phyloP scores from a whole-genome alignment of 192 early-diverging fungal species.

The Kickxella alabastrina region DNA sequence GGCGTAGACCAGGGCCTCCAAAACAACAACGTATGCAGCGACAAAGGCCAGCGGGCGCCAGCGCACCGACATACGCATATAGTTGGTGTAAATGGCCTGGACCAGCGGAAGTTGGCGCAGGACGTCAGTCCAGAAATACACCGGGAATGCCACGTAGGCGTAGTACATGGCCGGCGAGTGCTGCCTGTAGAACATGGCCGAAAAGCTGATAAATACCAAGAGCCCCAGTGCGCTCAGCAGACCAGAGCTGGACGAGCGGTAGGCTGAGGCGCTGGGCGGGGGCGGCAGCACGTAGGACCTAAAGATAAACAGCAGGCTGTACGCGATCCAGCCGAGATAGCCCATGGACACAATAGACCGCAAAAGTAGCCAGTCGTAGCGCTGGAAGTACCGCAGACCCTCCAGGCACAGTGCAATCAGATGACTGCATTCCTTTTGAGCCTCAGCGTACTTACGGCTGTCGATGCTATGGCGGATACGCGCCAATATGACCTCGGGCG shows the following conservation, averaged over 20 bases:
- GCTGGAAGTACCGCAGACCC: conserved; percentile 93
- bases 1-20: conserved; percentile 83
- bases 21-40: conserved; percentile 57
- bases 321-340: conserved; percentile 87
- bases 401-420: conserved; percentile 67
- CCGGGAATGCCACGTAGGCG: conserved; percentile 78
- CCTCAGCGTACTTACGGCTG: conserved; percentile 57
- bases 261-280: background rate
- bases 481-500: conserved; percentile 52
- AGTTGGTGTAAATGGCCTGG: conserved; percentile 25
- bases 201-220: conserved; percentile 46
- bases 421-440: conserved; percentile 61
- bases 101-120: conserved; percentile 36
- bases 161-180: conserved; percentile 83
- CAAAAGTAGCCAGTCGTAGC: conserved; percentile 95
- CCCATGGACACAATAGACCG: conserved; percentile 77
- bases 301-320: conserved; percentile 77
- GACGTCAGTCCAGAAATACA: conserved; percentile 78
- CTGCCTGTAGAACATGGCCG: conserved; percentile 66
- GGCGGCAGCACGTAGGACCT: conserved; percentile 56
- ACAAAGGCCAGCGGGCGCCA: conserved; percentile 45
- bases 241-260: conserved; percentile 13
- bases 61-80: conserved; percentile 11
- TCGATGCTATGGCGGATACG: conserved; percentile 64
- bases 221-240: conserved; percentile 39